Evolutionary conservation across 2,329 filamentous ascomycete species (phyloP).

Genomic region (Alternaria arborescens): DNA sequence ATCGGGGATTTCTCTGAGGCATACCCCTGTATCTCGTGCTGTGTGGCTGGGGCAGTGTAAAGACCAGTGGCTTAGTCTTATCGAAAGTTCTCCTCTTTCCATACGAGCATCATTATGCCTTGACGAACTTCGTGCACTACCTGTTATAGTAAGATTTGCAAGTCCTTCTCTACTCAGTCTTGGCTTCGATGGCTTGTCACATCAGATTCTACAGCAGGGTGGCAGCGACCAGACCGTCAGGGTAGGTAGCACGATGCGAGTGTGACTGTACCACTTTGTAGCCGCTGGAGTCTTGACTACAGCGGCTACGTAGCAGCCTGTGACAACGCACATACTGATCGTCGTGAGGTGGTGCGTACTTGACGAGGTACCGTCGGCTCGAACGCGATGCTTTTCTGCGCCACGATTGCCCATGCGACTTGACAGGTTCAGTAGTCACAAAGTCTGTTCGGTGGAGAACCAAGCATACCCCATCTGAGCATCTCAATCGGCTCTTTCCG

Average conservation of each 20-base stretch:
- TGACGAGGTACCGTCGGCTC: neutral
- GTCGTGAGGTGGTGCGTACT: neutral
- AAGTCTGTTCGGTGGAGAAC: neutral
- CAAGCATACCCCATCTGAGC: neutral
- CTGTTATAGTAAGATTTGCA: slow-evolving; percentile 1
- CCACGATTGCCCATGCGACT: neutral
- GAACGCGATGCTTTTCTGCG: slow-evolving; percentile 2
- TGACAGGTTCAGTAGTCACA: neutral
- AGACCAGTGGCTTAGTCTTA: slow-evolving; percentile 17
- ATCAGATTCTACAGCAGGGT: neutral
- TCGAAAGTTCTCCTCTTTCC: slow-evolving; percentile 24
- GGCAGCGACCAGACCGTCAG: neutral
- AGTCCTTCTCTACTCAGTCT: neutral
- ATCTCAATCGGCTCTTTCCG: slow-evolving; percentile 1
- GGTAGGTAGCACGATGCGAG: neutral
- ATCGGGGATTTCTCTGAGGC: slow-evolving; percentile 29
- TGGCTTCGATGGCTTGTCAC: neutral
- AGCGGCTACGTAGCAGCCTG: neutral
- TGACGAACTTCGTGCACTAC: slow-evolving; percentile 6
- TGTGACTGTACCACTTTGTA: neutral
- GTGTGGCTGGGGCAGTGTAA: slow-evolving; percentile 9
- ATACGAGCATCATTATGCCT: slow-evolving; percentile 1
- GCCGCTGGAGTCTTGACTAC: neutral
- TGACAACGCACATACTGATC: neutral
- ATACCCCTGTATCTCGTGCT: slow-evolving; percentile 14